Base-by-base conservation (phyloP, 768 basidiomycete genomes). In the Chlorophyllum brunneum region DNA sequence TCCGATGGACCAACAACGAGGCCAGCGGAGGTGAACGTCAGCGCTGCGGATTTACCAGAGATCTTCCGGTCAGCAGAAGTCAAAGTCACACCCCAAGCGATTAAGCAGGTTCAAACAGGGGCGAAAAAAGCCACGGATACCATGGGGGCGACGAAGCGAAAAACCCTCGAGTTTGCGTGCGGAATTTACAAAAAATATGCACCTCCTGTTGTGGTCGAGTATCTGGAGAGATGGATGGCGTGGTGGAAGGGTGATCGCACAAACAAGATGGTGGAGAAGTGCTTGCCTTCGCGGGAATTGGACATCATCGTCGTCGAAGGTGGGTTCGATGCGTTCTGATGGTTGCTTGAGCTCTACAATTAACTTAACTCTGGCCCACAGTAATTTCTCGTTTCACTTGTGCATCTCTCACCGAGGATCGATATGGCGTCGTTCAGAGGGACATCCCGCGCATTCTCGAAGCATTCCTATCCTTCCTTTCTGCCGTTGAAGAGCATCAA, bases 361-460 rank as follows among this genome's bases (percentile, higher is more conserved):
- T 52, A 26, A 58, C 5, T n/a, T 26, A 23, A 24, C 13, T 26
- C 54, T 22, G 7, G 24, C 48, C 36, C 31, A 13, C 58, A 91
- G 90, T 81, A 4, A 71, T 94, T 3, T 79, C 86, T 1, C 75
- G 78, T 43, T 71, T 93, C 6, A 75, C 79, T 5, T 86, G 83
- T 54, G 81, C 84, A 0, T 93, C 92, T 3, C 69, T 94, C 11
- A 72, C 74, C 1, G 92, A 93, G 64, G 92, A 95, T 68, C 75
- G 77, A 16, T 92, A 85, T 61, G 92, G 92, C 18, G 79, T 85
- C 29, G 88, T 92, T 10, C 92, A 94, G 63, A 75, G 87, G 9
- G 92, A 94, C 62, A 88, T 92, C 16, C 86, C 91, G 0, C 83
- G 81, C 54, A 82, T 92, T 24, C 65, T 95, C 2, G 92, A 95